A percentile compares a stretch with the other conserved stretches of the same genome.
Conservation (phyloP, 257 asterid genomes). For the Capsicum rhomboideum region DNA sequence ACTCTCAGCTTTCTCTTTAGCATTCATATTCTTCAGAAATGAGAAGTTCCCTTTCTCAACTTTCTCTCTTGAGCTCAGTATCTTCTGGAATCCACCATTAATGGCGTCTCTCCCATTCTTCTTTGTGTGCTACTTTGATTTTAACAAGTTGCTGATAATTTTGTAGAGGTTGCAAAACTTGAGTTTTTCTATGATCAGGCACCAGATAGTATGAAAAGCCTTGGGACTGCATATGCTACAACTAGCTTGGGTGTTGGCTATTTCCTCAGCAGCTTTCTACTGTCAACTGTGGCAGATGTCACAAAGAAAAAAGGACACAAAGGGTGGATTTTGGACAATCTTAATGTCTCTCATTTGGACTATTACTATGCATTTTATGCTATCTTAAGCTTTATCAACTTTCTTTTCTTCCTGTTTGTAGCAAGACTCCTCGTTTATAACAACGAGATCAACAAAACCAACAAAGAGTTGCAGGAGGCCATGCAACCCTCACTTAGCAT, state of each 20-base stretch:
- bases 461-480: constrained; percentile 13
- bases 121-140: too few relatives aligned
- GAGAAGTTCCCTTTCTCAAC: too few relatives aligned
- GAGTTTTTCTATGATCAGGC: constrained; percentile 81
- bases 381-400: constrained; percentile 30
- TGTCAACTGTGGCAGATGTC: constrained; percentile 47
- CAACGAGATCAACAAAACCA: constrained; percentile 5
- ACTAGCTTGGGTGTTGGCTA: constrained; percentile 58
- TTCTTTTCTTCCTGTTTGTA: constrained; percentile 38
- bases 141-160: constrained; percentile 56
- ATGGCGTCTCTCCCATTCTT: too few relatives aligned
- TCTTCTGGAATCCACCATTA: too few relatives aligned
- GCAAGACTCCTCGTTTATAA: constrained; percentile 42
- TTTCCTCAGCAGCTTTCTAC: constrained; percentile 50
- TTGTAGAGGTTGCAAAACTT: constrained; percentile 54
- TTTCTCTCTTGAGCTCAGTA: too few relatives aligned
- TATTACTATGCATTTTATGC: constrained; percentile 49
- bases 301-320: constrained; percentile 33
- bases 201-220: constrained; percentile 70
- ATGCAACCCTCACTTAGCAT: background rate
- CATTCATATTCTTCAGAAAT: too few relatives aligned
- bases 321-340: constrained; percentile 69
- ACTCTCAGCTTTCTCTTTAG: too few relatives aligned
- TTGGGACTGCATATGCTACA: constrained; percentile 65
- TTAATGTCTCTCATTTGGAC: constrained; percentile 54